Evolutionary conservation across 2,329 filamentous ascomycete genomes (phyloP).

Genomic region (Diplocarpon mali): DNA sequence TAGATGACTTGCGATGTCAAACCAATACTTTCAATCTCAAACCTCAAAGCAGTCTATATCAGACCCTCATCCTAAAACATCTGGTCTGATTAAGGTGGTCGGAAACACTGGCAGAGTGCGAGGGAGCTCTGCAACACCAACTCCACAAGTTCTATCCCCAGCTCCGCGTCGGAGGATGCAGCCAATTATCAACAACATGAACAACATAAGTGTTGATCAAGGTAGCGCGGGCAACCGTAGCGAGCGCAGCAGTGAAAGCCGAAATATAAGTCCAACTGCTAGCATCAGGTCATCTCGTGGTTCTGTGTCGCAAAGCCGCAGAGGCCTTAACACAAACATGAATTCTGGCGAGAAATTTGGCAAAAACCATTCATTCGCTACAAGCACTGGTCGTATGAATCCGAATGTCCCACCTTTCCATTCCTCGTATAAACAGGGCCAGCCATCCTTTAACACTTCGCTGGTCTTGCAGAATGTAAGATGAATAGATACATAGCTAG

Average conservation of each 20-base stretch:
- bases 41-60: not conserved
- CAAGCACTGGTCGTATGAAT: not conserved
- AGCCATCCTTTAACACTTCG: not conserved
- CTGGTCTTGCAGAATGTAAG: not conserved
- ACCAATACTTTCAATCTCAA: not conserved
- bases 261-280: not conserved
- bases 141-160: slow-evolving; percentile 8
- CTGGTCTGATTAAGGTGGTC: slow-evolving; percentile 5
- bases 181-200: slow-evolving; percentile 7
- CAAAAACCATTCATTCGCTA: not conserved
- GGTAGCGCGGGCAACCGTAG: not conserved
- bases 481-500: not conserved
- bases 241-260: not conserved
- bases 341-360: not conserved
- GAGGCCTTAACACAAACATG: not conserved
- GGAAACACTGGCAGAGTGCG: slow-evolving; percentile 4
- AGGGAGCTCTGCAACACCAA: slow-evolving; percentile 9
- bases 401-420: not conserved
- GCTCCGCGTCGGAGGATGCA: slow-evolving; percentile 4
- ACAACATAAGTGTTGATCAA: slow-evolving; percentile 1
- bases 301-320: not conserved
- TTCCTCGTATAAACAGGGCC: not conserved
- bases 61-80: not conserved
- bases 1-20: slow-evolving; percentile 4
- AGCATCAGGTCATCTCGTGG: not conserved